Evolutionary conservation across 345 rosid genomes (phyloP), one percentile per base, ranked within the genome.

Genomic region (Sisymbrium irio): DNA sequence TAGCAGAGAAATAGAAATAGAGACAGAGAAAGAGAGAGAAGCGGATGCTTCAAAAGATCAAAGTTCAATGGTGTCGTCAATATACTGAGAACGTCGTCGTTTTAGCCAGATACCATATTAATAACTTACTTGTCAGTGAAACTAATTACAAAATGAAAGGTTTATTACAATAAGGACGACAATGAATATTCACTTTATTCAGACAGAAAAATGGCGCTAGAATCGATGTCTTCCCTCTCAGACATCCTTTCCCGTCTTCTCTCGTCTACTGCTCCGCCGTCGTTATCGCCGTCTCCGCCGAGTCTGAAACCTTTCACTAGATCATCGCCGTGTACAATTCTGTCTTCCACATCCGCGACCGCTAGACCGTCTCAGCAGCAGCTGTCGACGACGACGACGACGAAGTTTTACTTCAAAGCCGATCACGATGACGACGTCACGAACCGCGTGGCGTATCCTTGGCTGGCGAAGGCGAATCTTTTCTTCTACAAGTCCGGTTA

Each of bases 381-480:
- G n/a, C n/a, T n/a, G n/a, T n/a, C n/a, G n/a, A n/a, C n/a, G n/a
- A n/a, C n/a, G n/a, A n/a, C n/a, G 35, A 39, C 53, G 69, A 28
- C 59, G 67, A 60, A 39, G 62, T 11, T 46, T 14, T 74, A 46
- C 14, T 36, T 73, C 6, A 45, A 27, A 4, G 25, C 8, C 15
- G 12, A 13, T 25, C 3, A 35, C 59, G 62, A 42, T 15, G 74
- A 51, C 57, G 62, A 33, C 57, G 12, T 41, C 74, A 61, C n/a
- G n/a, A n/a, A 51, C 14, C 57, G 79, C 9, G 89, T 83, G 5
- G 83, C 83, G 33, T 83, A 85, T 63, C 91, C 94, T 32, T 84
- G 89, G 54, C 79, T 88, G 13, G 90, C 86, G 20, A 77, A 85
- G 51, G 77, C 96, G 22, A 90, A 83, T 58, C 83, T 86, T 18